Evolutionary conservation across 2,329 filamentous ascomycete genomes (phyloP), one percentile per base, ranked within the genome.

Genomic region (Elsinoe fawcettii): DNA sequence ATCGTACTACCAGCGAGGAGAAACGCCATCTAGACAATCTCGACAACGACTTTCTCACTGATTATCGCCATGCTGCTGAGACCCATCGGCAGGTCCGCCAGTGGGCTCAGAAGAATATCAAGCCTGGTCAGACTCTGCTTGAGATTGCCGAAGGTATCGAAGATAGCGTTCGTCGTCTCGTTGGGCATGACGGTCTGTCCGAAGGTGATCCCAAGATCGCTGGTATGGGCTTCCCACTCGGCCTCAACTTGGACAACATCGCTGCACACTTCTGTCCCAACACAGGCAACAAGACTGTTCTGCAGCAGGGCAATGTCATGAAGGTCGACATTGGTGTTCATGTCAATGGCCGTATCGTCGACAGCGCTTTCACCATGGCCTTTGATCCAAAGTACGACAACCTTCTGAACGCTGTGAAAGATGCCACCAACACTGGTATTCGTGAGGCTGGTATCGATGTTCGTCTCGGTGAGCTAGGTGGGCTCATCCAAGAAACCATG

Each of bases 361-460:
- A 87, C 67, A 85, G 81, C 67, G 85, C 85, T 1, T 88, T 87
- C 65, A 87, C 85, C 23, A 74, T 87, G 73, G 74, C 83, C 5
- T 86, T 85, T 60, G 81, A 87, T 63, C 83, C 83, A 0, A 79
- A 82, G 25, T 87, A 87, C 65, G 84, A 87, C 66, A 83, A 83
- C 60, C 75, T 88, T 2, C 72, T 87, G 51, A 78, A 77, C 23
- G 84, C 85, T 1, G 84, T 85, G 57, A 53, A 39, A 11, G 49
- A 30, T 20, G 49, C 49, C 4, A 53, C 49, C 8, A 53, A 53
- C 32, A 83, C 84, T 18, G 92, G 92, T 67, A 81, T 96, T 67
- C 85, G 76, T 65, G 88, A 95, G 76, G 90, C 91, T 5, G 91
- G 91, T 66, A 95, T 96, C 66, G 91, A 96, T 69, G 90, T 90